Conservation (phyloP, 805 yeast genomes). For the Metschnikowia shivogae region DNA sequence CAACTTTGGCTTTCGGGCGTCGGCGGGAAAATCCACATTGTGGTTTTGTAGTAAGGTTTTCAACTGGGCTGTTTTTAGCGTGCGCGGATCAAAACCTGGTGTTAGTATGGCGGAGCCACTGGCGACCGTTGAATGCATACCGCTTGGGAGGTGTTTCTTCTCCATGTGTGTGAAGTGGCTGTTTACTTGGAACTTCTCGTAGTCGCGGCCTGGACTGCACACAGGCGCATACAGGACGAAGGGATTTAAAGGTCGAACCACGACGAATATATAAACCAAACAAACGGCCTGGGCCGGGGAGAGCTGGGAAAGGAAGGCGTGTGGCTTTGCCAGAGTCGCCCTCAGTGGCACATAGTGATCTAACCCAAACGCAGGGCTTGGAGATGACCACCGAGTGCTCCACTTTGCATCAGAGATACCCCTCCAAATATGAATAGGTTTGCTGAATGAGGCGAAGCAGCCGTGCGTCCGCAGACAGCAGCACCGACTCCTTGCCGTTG, state of each 20-base stretch:
- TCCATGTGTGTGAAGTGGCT: background rate
- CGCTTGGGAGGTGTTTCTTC: slow-evolving; percentile 1
- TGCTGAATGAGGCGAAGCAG: slow-evolving; percentile 9
- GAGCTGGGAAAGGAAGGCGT: no score
- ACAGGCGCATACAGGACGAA: background rate
- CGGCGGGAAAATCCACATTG: slow-evolving; percentile 54
- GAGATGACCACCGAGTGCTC: background rate
- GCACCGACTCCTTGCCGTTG: slow-evolving; percentile 5
- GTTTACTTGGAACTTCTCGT: background rate
- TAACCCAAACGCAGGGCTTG: no score
- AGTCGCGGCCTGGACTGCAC: background rate
- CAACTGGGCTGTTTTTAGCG: slow-evolving; percentile 64
- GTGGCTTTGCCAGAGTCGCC: no score
- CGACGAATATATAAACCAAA: no score
- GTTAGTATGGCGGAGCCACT: slow-evolving; percentile 8
- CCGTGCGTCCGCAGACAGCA: background rate
- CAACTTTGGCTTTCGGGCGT: slow-evolving; percentile 66
- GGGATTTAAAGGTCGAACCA: no score
- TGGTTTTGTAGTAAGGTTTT: slow-evolving; percentile 62
- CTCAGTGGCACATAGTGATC: no score
- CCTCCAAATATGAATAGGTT: slow-evolving; percentile 11
- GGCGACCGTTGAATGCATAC: background rate
- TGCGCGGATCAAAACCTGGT: slow-evolving; percentile 37
- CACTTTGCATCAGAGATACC: slow-evolving; percentile 3
- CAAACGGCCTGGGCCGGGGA: no score